A percentile compares a stretch with the other conserved stretches of the same genome.
These are phyloP conservation scores for Wilhelminamyces savonicus DNA, from an alignment of 805 yeast genomes.

Conservation along the genomic window DNA sequence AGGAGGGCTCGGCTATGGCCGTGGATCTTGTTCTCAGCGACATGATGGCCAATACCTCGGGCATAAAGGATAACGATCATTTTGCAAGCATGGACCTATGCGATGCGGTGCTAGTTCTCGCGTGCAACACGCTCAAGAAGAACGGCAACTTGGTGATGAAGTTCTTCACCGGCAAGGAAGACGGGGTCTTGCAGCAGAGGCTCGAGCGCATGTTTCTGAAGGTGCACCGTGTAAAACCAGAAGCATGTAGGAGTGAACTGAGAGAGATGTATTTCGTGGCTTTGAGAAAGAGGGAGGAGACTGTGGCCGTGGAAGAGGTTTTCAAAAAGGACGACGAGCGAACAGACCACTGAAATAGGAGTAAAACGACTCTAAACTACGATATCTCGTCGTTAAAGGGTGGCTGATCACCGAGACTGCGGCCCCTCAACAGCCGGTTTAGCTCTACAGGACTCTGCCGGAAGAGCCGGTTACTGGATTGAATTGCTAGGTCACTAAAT, in stretches of 20 bases:
- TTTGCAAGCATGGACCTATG: slow-evolving; percentile 82
- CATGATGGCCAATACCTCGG: slow-evolving; percentile 94
- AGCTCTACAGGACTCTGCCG: too few species aligned
- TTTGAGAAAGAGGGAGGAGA: slow-evolving; percentile 32
- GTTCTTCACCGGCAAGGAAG: slow-evolving; percentile 80
- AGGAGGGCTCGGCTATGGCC: slow-evolving; percentile 6
- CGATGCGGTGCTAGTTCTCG: slow-evolving; percentile 80
- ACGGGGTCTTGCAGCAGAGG: slow-evolving; percentile 52
- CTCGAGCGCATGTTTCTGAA: slow-evolving; percentile 51
- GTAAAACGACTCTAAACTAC: too few species aligned
- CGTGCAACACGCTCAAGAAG: slow-evolving; percentile 61
- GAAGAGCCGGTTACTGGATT: too few species aligned
- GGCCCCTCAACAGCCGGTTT: too few species aligned
- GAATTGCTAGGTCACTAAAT: too few species aligned
- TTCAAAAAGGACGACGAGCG: slow-evolving; percentile 1
- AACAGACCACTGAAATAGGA: too few species aligned
- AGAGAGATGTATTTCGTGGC: slow-evolving; percentile 80
- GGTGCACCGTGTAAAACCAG: slow-evolving; percentile 73
- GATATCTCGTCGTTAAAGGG: too few species aligned
- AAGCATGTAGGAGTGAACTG: slow-evolving; percentile 72
- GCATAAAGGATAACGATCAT: slow-evolving; percentile 77
- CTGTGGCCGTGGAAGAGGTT: slow-evolving; percentile 1
- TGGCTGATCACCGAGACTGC: too few species aligned
- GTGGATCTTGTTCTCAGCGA: slow-evolving; percentile 50
- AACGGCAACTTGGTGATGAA: slow-evolving; percentile 79